These are phyloP conservation scores for Agrocybe pediades DNA, from an alignment of 768 basidiomycete genomes.

Conservation along the genomic window DNA sequence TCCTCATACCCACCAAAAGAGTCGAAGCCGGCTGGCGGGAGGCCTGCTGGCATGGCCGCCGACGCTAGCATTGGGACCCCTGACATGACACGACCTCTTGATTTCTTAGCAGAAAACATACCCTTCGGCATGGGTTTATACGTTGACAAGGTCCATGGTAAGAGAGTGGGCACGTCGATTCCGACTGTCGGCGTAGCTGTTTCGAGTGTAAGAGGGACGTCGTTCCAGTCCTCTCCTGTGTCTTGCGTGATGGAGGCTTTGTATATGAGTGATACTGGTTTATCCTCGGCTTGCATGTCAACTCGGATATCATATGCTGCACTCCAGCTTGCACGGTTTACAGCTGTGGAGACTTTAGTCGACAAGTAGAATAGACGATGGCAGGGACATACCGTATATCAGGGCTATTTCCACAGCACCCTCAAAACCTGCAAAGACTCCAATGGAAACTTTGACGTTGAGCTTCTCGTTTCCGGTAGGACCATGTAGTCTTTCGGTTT, in stretches of 20 bases:
- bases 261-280: constrained; percentile 39
- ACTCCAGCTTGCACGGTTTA: constrained; percentile 36
- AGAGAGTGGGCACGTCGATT: constrained; percentile 33
- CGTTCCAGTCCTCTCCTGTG: constrained; percentile 48
- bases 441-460: constrained; percentile 30
- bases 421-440: constrained; percentile 36
- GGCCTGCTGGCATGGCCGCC: background rate
- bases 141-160: constrained; percentile 37
- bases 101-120: too few relatives aligned
- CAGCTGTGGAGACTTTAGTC: constrained; percentile 27
- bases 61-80: background rate
- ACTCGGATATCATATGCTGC: constrained; percentile 45
- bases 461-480: constrained; percentile 25
- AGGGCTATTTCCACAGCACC: constrained; percentile 39
- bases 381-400: constrained; percentile 36
- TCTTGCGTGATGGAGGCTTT: constrained; percentile 41
- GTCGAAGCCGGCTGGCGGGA: too few relatives aligned
- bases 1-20: background rate
- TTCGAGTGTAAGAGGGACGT: constrained; percentile 43
- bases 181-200: constrained; percentile 45
- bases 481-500: constrained; percentile 20
- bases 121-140: constrained; percentile 7
- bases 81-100: background rate
- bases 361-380: background rate
- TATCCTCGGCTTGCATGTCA: constrained; percentile 40